A percentile compares a stretch with the other conserved stretches of the same genome.
phyloP scores from a whole-genome alignment of 2,329 filamentous ascomycete species.

The Trichoderma sp. region DNA sequence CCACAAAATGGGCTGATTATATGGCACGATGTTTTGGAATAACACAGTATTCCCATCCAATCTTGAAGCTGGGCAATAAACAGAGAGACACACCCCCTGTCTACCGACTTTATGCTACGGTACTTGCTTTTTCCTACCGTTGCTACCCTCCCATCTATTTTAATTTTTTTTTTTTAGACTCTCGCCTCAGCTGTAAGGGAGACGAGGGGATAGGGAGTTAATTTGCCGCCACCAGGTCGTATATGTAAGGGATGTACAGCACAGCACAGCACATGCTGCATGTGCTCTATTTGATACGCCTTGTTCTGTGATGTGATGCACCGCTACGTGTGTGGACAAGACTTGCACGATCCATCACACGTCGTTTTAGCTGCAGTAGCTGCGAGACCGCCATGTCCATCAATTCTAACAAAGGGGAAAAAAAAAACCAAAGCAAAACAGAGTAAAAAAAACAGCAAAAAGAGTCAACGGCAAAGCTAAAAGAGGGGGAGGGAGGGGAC shows the following conservation, averaged over 20 bases:
- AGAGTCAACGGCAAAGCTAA: neutral
- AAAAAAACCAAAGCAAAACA: neutral
- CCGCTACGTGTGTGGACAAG: neutral
- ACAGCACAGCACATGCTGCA: neutral
- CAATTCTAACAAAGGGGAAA: neutral
- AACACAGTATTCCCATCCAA: neutral
- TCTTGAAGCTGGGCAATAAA: neutral
- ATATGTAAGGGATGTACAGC: neutral
- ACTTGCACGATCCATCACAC: neutral
- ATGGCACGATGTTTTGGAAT: neutral
- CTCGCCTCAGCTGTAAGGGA: conserved; percentile 3
- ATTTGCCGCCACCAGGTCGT: neutral
- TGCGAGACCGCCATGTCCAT: neutral
- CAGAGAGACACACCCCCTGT: neutral
- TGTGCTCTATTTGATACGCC: neutral
- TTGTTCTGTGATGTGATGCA: neutral
- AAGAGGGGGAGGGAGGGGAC: neutral
- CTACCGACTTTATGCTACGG: neutral
- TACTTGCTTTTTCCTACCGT: neutral
- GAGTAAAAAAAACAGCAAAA: too few species aligned
- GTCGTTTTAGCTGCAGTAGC: neutral
- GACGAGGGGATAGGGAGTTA: neutral
- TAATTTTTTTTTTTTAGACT: neutral
- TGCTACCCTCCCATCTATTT: neutral
- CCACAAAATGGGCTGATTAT: neutral